These are phyloP conservation scores for Rhizopus sp. DNA, from an alignment of 371 early-diverging fungal genomes.

Conservation along the genomic window DNA sequence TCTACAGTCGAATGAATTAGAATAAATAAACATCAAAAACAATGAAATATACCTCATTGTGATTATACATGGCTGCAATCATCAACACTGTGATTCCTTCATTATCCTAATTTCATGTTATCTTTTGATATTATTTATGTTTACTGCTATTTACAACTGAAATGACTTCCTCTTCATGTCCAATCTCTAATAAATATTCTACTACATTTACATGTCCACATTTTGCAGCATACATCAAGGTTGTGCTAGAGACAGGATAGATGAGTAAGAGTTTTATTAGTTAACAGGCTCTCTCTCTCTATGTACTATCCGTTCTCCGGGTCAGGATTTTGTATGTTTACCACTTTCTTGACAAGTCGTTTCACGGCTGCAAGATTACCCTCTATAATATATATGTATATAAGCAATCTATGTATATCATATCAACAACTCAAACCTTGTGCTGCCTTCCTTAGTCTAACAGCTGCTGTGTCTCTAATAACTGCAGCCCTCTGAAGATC, in stretches of 20 bases:
- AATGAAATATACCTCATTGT: conserved; percentile 41
- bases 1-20: conserved; percentile 18
- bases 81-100: conserved; percentile 53
- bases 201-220: conserved; percentile 50
- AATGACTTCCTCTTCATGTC: conserved; percentile 54
- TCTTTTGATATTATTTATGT: not conserved
- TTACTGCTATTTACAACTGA: conserved; percentile 40
- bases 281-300: conserved; percentile 1
- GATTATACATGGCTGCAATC: conserved; percentile 51
- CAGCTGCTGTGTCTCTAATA: conserved; percentile 43
- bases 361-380: conserved; percentile 54
- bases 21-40: not conserved
- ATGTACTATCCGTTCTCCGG: conserved; percentile 51
- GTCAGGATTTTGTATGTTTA: conserved; percentile 53
- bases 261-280: not conserved
- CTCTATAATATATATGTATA: conserved; percentile 21
- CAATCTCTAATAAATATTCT: conserved; percentile 40
- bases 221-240: conserved; percentile 49
- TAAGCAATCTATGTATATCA: not conserved
- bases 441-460: conserved; percentile 46
- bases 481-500: conserved; percentile 46
- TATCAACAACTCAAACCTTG: conserved; percentile 29
- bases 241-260: conserved; percentile 30
- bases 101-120: conserved; percentile 27
- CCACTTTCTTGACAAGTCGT: conserved; percentile 42